A percentile compares a stretch with the other conserved stretches of the same genome.
These are phyloP conservation scores for Calonectria multiphialidica DNA, from an alignment of 2,329 filamentous ascomycete species.

Conservation along the genomic window DNA sequence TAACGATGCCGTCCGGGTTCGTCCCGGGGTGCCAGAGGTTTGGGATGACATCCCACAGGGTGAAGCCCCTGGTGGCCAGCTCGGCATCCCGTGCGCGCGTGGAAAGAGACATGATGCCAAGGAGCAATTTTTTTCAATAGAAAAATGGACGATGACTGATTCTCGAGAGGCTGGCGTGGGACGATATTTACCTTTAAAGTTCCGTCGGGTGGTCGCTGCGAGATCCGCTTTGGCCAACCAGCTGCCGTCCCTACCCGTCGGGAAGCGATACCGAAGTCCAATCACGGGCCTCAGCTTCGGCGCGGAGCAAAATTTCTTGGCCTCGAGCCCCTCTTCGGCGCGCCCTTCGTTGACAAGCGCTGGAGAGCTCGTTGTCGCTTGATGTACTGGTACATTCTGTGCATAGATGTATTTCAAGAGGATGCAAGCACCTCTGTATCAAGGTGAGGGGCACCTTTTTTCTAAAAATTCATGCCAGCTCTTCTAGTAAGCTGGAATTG, in stretches of 20 bases:
- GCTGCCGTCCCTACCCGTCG: constrained; percentile 6
- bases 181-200: neutral
- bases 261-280: neutral
- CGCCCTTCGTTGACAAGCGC: neutral
- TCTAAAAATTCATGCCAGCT: neutral
- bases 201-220: constrained; percentile 18
- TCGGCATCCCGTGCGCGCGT: constrained; percentile 44
- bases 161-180: neutral
- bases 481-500: neutral
- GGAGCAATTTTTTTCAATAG: neutral
- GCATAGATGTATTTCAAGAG: neutral
- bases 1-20: constrained; percentile 60
- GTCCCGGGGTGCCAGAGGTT: constrained; percentile 56
- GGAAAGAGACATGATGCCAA: constrained; percentile 41
- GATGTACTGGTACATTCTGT: neutral
- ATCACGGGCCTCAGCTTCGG: neutral
- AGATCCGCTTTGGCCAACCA: constrained; percentile 17
- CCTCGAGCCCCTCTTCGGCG: neutral
- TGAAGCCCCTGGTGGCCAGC: constrained; percentile 40
- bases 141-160: neutral
- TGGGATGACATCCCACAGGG: constrained; percentile 58
- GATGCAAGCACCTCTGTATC: too few species aligned
- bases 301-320: constrained; percentile 6
- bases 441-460: neutral
- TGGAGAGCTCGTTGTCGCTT: neutral